Evolutionary conservation across 225 moss, liverwort and hornwort genomes (phyloP), one percentile per base, ranked within the genome.

Genomic region (Pseudoscleropodium purum): DNA sequence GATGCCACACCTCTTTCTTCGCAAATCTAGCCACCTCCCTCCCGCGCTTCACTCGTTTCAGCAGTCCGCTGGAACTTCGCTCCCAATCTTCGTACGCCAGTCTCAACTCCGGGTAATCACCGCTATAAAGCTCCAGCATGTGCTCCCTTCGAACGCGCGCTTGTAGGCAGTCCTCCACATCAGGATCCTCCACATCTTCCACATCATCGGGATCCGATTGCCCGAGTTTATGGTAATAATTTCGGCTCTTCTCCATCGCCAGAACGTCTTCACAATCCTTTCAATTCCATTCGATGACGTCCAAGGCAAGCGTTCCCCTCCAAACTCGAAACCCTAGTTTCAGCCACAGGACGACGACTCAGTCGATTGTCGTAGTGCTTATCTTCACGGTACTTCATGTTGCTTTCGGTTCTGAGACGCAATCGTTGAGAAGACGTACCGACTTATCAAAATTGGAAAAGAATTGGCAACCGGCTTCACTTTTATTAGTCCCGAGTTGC

Each of bases 41-140:
- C 62, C 91, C 93, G 18, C 83, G 90, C 88, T 59, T 56, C 79
- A 93, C 88, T 43, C 93, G 90, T 41, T 83, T 86, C 86, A 75
- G 79, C 61, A 93, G 62, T 56, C 52, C 36, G 24, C 54, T 47
- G 11, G 75, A 81, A 17, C 86, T 86, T 16, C 93, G 88, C 90
- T 86, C 91, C 93, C 93, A 93, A 34, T 91, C 91, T 84, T 93
- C 93, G 37, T 63, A 93, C 26, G 88, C 88, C 72, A 93, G 54
- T 86, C 84, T 90, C 60, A 93, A 88, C 80, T 67, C 73, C 84
- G 84, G 88, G 68, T 86, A 88, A 63, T 93, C 91, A 56, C 93
- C 93, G 68, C 93, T 90, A 25, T 93, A 93, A 7, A 93, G 93
- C 93, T 90, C 93, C 90, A 93, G 86, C 93, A 93, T 93, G 86